Evolutionary conservation across 192 early-diverging fungal species (phyloP), one percentile per base, ranked within the genome.

Genomic region (Piromyces finnis): DNA sequence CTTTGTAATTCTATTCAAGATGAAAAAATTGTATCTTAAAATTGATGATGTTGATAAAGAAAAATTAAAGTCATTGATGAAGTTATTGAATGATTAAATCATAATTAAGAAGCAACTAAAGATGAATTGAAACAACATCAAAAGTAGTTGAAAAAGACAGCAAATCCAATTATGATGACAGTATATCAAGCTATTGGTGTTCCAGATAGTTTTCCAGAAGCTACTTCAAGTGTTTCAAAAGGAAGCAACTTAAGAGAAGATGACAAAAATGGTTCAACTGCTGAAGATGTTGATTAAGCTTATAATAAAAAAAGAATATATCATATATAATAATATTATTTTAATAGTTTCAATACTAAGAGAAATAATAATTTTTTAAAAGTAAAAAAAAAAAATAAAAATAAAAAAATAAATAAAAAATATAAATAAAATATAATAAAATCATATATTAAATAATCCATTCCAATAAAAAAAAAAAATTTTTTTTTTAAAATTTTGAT

Each of bases 91-190:
- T 99, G 96, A 96, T 89, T 99, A 83, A 96, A 99, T 84, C 85
- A 88, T 81, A 94, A 93, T 85, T 92, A 94, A 83, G 97, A 98
- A 89, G 97, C 94, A 78, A 91, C 93, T 84, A 99, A 96, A 91
- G 96, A 98, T 87, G 97, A 99, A 91, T 98, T 94, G 86, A 96
- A 98, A 88, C 83, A 88, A 84, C 91, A 91, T 85, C 94, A 96
- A 89, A 98, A 97, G 93, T 92, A 95, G 83, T 90, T 99, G 79
- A 95, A 98, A 89, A 89, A 89, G 83, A 82, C 94, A 81, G 95
- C 95, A 83, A 96, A 97, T 92, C 96, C 96, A 83, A 97, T 99
- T 91, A 98, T 98, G 94, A 92, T 88, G 85, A 95, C 94, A 88
- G 85, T 99, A 85, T 98, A 99, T 89, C 90, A 92, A 85, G 88